phyloP scores from a whole-genome alignment of 1,139 yeast species.

The Scheffersomyces lignicola region DNA sequence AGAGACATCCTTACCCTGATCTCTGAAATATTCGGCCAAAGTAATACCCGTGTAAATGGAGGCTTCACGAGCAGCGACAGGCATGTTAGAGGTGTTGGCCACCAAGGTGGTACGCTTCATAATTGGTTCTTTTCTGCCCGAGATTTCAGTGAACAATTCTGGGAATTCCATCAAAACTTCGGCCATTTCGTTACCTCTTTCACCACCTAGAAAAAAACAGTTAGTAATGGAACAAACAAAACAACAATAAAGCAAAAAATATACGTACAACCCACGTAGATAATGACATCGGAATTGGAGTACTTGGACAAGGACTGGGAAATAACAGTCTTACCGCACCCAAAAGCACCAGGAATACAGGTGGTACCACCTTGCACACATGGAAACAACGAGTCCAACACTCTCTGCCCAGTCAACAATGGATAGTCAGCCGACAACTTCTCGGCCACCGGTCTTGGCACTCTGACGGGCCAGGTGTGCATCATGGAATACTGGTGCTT shows the following conservation, averaged over 20 bases:
- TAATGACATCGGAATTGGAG: conserved; percentile 94
- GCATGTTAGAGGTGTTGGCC: conserved; percentile 99
- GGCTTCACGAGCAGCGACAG: conserved; percentile 99
- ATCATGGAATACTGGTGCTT: conserved; percentile 83
- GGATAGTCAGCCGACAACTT: conserved; percentile 93
- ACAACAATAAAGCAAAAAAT: neutral
- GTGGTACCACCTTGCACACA: conserved; percentile 99
- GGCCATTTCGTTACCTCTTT: conserved; percentile 98
- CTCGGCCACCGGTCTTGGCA: conserved; percentile 97
- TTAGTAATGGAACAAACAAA: conserved; percentile 1
- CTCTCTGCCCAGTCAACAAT: conserved; percentile 97
- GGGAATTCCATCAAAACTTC: conserved; percentile 99
- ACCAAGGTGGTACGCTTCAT: conserved; percentile 99
- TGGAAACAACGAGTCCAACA: conserved; percentile 94
- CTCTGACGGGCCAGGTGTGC: conserved; percentile 99
- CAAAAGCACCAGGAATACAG: conserved; percentile 99
- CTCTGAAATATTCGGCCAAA: conserved; percentile 97
- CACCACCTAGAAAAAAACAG: conserved; percentile 70
- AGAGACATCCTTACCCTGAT: conserved; percentile 97
- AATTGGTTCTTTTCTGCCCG: conserved; percentile 95
- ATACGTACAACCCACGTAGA: conserved; percentile 73
- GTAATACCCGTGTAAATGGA: conserved; percentile 99
- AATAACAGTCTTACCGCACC: conserved; percentile 98
- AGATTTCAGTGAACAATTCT: conserved; percentile 84
- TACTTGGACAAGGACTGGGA: conserved; percentile 96